A percentile compares a stretch with the other conserved stretches of the same genome.
phyloP scores from a whole-genome alignment of 2,329 filamentous ascomycete genomes.

The Polychaeton citri region DNA sequence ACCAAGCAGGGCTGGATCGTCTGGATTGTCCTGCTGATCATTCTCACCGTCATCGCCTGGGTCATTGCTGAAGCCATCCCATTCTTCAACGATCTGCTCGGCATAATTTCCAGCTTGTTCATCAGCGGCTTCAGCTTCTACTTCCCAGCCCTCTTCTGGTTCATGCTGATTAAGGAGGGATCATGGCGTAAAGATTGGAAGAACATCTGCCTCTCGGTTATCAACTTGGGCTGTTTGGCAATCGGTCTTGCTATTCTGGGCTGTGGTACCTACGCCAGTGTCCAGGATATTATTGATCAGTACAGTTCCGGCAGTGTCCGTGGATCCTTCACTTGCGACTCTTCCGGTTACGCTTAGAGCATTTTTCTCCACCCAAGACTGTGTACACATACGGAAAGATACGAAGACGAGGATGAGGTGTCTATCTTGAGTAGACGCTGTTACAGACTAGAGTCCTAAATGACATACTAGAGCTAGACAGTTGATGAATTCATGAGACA shows the following conservation, averaged over 20 bases:
- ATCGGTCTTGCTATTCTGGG: conserved; percentile 20
- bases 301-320: conserved; percentile 26
- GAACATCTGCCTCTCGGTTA: conserved; percentile 31
- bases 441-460: too few species aligned
- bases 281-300: conserved; percentile 30
- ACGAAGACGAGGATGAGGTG: too few species aligned
- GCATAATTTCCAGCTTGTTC: conserved; percentile 50
- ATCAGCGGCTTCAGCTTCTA: conserved; percentile 48
- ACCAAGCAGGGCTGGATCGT: conserved; percentile 33
- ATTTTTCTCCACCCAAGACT: too few species aligned
- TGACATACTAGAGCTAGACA: too few species aligned
- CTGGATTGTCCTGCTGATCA: conserved; percentile 47
- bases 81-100: conserved; percentile 57
- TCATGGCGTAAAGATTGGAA: conserved; percentile 32
- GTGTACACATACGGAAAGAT: too few species aligned
- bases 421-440: too few species aligned
- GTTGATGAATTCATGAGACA: too few species aligned
- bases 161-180: conserved; percentile 33
- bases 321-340: conserved; percentile 28
- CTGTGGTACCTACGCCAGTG: conserved; percentile 31
- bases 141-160: conserved; percentile 26
- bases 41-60: conserved; percentile 50
- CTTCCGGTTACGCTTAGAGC: conserved; percentile 17
- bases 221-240: conserved; percentile 31
- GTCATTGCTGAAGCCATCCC: conserved; percentile 61